Conservation (phyloP, 768 basidiomycete species). For the Lactifluus hygrophoroides region DNA sequence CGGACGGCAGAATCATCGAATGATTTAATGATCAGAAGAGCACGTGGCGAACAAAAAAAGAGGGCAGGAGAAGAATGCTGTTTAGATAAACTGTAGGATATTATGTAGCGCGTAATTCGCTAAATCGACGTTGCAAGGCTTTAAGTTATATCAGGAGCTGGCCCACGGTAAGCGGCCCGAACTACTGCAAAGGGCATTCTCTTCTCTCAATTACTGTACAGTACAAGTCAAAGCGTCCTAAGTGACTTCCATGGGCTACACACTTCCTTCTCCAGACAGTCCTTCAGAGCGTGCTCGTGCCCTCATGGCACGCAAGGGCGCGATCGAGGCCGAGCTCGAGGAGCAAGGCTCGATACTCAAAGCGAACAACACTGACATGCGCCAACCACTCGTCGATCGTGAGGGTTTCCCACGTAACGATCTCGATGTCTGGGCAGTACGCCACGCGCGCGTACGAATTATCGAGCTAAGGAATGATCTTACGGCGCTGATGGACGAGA, state of each 20-base stretch:
- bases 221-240: no score
- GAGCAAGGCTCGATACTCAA: constrained; percentile 53
- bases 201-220: no score
- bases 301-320: constrained; percentile 61
- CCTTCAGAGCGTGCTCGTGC: constrained; percentile 51
- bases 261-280: constrained; percentile 15
- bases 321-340: constrained; percentile 64
- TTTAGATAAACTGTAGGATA: background rate
- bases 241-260: constrained; percentile 16
- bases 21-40: background rate
- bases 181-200: no score
- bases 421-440: constrained; percentile 75
- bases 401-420: constrained; percentile 89
- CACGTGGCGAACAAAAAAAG: background rate
- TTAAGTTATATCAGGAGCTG: no score
- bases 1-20: constrained; percentile 48
- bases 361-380: constrained; percentile 54
- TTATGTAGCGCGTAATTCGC: no score
- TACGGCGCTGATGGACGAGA: constrained; percentile 50
- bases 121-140: no score
- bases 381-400: constrained; percentile 68
- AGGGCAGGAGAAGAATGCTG: background rate
- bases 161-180: background rate
- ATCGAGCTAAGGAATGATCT: constrained; percentile 78
- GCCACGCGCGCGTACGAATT: constrained; percentile 67